phyloP scores from a whole-genome alignment of 1,284 basidiomycete genomes.

The Apiotrichum mycotoxinovorans region DNA sequence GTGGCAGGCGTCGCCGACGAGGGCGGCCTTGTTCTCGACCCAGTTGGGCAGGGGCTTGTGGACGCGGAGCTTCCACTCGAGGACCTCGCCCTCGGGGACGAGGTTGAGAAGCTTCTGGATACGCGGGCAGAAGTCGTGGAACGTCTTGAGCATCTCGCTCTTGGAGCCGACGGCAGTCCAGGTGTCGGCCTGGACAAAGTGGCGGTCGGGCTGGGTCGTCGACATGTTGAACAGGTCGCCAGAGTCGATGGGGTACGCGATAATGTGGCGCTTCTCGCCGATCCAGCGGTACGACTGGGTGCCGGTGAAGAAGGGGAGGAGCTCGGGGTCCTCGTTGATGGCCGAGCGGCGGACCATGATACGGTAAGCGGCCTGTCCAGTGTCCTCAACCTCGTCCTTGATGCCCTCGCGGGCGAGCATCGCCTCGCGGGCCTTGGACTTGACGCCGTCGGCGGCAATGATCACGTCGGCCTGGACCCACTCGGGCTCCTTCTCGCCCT shows the following conservation, averaged over 20 bases:
- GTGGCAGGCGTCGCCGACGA: conserved; percentile 43
- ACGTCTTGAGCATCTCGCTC: conserved; percentile 42
- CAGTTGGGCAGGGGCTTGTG: conserved; percentile 44
- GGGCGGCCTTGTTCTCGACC: conserved; percentile 37
- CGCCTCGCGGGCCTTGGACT: conserved; percentile 35
- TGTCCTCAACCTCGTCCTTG: conserved; percentile 45
- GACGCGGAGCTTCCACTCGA: conserved; percentile 49
- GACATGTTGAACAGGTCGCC: conserved; percentile 47
- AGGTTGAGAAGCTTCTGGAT: conserved; percentile 47
- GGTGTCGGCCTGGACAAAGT: conserved; percentile 39
- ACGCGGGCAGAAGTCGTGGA: conserved; percentile 44
- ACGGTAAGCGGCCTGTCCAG: conserved; percentile 50
- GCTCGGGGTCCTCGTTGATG: conserved; percentile 45
- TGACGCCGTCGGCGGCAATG: conserved; percentile 48
- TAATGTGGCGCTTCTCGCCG: conserved; percentile 46
- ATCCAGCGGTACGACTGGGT: conserved; percentile 47
- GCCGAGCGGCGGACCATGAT: conserved; percentile 41
- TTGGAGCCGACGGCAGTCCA: conserved; percentile 47
- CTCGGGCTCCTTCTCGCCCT: conserved; percentile 15
- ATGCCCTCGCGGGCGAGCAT: conserved; percentile 42
- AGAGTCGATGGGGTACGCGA: conserved; percentile 46
- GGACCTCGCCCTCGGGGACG: conserved; percentile 43
- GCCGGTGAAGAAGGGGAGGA: conserved; percentile 42
- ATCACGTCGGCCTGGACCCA: conserved; percentile 47
- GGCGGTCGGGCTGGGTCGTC: conserved; percentile 46